Base-by-base conservation (phyloP, 306 rosid species). In the Clitoria ternatea region DNA sequence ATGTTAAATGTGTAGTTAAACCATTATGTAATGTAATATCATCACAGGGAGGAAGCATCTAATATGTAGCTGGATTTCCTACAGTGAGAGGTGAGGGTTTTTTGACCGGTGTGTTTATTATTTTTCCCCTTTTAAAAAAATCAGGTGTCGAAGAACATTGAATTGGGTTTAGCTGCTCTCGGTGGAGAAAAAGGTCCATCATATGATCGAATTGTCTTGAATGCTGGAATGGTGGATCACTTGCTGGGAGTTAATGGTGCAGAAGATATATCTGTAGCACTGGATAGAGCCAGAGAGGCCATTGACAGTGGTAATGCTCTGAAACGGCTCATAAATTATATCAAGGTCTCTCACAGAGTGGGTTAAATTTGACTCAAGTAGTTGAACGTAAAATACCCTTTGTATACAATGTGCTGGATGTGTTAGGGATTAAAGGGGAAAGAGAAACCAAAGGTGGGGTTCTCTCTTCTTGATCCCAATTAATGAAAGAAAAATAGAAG, bases 221-320 rank as follows among this genome's bases (percentile, higher is more conserved):
- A 94, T 75, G 97, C 98, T 14, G 98, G 96, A 45, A 74, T 89
- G 83, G 94, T 89, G 72, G 97, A 94, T 86, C 98, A 90, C 81
- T 84, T 94, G 84, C 87, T 94, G 70, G 95, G 98, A 78, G 87
- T 85, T 82, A 87, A 84, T 78, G 97, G 98, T 44, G 95, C 97
- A 9, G 92, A 89, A 78, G 95, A 89, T 72, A 54, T 94, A 72
- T 80, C 83, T 3, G 72, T 60, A 0, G 90, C 98, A 36, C 72
- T 94, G 39, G 97, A 87, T 76, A 87, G 97, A 82, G 97, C 96
- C 23, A 83, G 97, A 78, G 98, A 90, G 76, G 95, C 91, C 70
- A 90, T 94, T 69, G 96, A 94, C 83, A 90, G 92, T 79, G 96
- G 98, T 69, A 75, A 84, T 63, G 98, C 97, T 75, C 85, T 94